Evolutionary conservation across 495 filamentous ascomycete genomes (phyloP).

Genomic region (Talaromyces proteolyticus): DNA sequence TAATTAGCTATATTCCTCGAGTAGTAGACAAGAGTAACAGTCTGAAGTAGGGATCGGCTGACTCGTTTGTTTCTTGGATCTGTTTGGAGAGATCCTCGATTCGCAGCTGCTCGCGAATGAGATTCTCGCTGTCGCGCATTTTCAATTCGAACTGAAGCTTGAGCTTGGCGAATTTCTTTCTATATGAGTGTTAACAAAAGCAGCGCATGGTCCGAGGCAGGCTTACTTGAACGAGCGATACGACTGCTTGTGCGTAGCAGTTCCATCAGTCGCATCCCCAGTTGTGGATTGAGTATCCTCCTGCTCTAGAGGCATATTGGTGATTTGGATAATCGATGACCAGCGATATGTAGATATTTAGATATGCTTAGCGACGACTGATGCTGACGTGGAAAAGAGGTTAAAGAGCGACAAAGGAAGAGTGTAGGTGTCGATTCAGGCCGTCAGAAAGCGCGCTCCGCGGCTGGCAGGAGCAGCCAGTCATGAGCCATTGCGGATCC

Average conservation of each 20-base stretch:
- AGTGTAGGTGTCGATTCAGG: not conserved
- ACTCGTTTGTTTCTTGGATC: conserved; percentile 86
- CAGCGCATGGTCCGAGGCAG: not conserved
- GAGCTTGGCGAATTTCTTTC: conserved; percentile 96
- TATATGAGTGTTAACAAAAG: conserved; percentile 37
- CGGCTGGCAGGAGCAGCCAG: conserved; percentile 20
- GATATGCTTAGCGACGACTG: too few species aligned
- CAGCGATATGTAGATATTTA: too few species aligned
- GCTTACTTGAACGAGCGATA: conserved; percentile 40
- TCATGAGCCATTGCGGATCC: not conserved
- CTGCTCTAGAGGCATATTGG: conserved; percentile 25
- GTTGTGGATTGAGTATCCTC: conserved; percentile 18
- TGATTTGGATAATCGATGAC: conserved; percentile 4
- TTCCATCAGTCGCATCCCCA: conserved; percentile 27
- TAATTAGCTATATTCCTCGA: not conserved
- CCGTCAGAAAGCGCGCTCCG: conserved; percentile 13
- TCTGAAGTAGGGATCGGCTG: too few species aligned
- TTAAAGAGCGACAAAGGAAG: not conserved
- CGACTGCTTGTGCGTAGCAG: conserved; percentile 28
- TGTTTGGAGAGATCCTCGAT: conserved; percentile 69
- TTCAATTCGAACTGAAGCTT: conserved; percentile 76
- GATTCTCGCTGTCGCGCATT: conserved; percentile 71
- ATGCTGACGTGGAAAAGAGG: too few species aligned
- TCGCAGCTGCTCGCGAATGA: conserved; percentile 72
- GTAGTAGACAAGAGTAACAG: too few species aligned